phyloP scores from a whole-genome alignment of 805 yeast species.

The Candida railenensis region DNA sequence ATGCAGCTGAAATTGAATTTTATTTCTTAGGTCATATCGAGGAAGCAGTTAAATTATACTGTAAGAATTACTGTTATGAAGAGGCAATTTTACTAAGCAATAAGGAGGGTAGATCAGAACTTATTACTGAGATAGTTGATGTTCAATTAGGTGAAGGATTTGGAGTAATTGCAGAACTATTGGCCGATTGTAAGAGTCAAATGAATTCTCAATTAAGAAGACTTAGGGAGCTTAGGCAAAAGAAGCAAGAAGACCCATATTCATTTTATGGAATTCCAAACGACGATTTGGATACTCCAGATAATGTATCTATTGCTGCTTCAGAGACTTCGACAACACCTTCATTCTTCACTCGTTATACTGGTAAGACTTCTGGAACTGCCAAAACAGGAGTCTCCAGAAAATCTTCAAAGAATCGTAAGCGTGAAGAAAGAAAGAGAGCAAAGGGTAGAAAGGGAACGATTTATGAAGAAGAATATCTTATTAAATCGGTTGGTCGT shows the following conservation, averaged over 20 bases:
- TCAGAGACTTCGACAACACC: slow-evolving; percentile 91
- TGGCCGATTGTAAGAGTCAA: slow-evolving; percentile 93
- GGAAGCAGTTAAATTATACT: slow-evolving; percentile 64
- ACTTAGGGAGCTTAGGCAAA: slow-evolving; percentile 77
- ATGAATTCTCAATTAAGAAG: slow-evolving; percentile 78
- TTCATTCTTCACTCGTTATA: slow-evolving; percentile 91
- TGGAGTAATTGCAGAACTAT: slow-evolving; percentile 78
- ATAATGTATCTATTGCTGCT: slow-evolving; percentile 91
- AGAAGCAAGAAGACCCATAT: slow-evolving; percentile 82
- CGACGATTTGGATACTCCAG: slow-evolving; percentile 70
- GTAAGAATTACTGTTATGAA: slow-evolving; percentile 73
- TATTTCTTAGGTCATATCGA: slow-evolving; percentile 59
- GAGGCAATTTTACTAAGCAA: slow-evolving; percentile 70
- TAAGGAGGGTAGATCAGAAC: slow-evolving; percentile 32
- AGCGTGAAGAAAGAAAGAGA: slow-evolving; percentile 92
- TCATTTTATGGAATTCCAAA: slow-evolving; percentile 71
- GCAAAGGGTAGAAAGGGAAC: slow-evolving; percentile 99
- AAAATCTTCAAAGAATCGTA: slow-evolving; percentile 84
- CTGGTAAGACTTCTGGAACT: slow-evolving; percentile 94
- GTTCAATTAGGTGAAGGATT: slow-evolving; percentile 83
- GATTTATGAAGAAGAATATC: slow-evolving; percentile 93
- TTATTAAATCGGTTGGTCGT: slow-evolving; percentile 84
- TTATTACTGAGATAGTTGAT: slow-evolving; percentile 63
- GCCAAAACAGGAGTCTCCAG: slow-evolving; percentile 96
- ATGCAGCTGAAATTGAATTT: slow-evolving; percentile 76